Percentiles rank a stretch among this genome's conserved stretches.
These are phyloP conservation scores for Paecilomyces fulvus DNA, from an alignment of 2,329 filamentous ascomycete species.

Conservation along the genomic window DNA sequence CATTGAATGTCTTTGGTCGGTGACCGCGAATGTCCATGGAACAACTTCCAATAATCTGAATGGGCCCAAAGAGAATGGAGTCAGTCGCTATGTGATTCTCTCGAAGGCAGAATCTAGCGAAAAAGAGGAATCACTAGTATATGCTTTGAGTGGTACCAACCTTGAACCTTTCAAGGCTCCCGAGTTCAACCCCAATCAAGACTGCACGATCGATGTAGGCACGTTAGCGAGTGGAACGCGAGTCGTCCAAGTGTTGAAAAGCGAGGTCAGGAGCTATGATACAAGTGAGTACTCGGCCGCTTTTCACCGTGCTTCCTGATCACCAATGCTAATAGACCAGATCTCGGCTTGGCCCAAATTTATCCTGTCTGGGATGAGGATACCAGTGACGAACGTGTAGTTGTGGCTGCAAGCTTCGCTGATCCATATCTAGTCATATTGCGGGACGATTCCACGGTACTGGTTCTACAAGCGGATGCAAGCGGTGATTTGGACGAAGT, in stretches of 20 bases:
- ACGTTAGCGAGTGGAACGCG: slow-evolving; percentile 71
- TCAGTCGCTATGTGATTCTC: slow-evolving; percentile 72
- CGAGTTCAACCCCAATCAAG: slow-evolving; percentile 86
- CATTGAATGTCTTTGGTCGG: slow-evolving; percentile 72
- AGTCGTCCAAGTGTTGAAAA: slow-evolving; percentile 79
- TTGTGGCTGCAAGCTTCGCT: slow-evolving; percentile 71
- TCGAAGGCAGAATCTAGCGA: slow-evolving; percentile 59
- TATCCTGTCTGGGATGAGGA: slow-evolving; percentile 89
- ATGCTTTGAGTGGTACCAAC: slow-evolving; percentile 62
- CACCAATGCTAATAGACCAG: slow-evolving; percentile 35
- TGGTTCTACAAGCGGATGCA: slow-evolving; percentile 69
- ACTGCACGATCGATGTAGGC: slow-evolving; percentile 76
- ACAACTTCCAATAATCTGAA: slow-evolving; percentile 41
- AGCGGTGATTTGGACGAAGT: slow-evolving; percentile 81
- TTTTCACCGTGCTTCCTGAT: slow-evolving; percentile 3
- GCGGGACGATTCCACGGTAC: slow-evolving; percentile 72
- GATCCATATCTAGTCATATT: slow-evolving; percentile 81
- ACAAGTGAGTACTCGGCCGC: slow-evolving; percentile 53
- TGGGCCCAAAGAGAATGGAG: slow-evolving; percentile 43
- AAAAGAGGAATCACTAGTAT: slow-evolving; percentile 70
- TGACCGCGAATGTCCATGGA: slow-evolving; percentile 45
- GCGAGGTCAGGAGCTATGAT: slow-evolving; percentile 84
- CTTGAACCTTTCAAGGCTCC: slow-evolving; percentile 70
- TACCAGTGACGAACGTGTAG: slow-evolving; percentile 64
- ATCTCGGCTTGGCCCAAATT: slow-evolving; percentile 82